A percentile compares a stretch with the other conserved stretches of the same genome.
These are phyloP conservation scores for Rhamnella rubrinervis DNA, from an alignment of 331 rosid species.

Conservation along the genomic window DNA sequence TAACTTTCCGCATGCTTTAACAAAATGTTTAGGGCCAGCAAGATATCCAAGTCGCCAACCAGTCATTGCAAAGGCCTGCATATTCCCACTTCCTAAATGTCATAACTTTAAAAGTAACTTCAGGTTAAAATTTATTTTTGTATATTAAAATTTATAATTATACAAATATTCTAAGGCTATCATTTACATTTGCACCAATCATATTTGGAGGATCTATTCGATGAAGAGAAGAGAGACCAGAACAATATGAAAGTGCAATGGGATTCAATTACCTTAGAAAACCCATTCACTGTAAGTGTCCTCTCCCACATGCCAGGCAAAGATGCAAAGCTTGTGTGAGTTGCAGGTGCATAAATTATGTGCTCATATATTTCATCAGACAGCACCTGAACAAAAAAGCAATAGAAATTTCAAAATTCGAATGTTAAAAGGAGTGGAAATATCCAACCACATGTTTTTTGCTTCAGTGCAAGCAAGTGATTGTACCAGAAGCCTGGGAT, in stretches of 20 bases:
- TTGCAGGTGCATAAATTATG: slow-evolving; percentile 84
- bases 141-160: neutral
- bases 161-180: neutral
- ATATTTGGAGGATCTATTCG: neutral
- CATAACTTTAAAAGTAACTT: slow-evolving; percentile 6
- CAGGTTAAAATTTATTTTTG: slow-evolving; percentile 1
- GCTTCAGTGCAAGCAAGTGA: slow-evolving; percentile 8
- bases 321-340: slow-evolving; percentile 89
- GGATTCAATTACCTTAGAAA: slow-evolving; percentile 66
- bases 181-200: neutral
- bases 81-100: slow-evolving; percentile 21
- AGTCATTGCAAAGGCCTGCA: slow-evolving; percentile 85
- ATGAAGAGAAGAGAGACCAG: neutral
- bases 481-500: slow-evolving; percentile 90
- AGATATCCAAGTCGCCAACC: slow-evolving; percentile 96
- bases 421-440: slow-evolving; percentile 1
- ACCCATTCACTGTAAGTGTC: slow-evolving; percentile 84
- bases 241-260: neutral
- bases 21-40: slow-evolving; percentile 88
- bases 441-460: slow-evolving; percentile 10
- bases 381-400: slow-evolving; percentile 55
- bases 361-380: slow-evolving; percentile 92
- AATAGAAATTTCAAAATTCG: slow-evolving; percentile 18
- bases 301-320: slow-evolving; percentile 95
- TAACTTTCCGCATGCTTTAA: slow-evolving; percentile 70